Conservation (phyloP, 2,329 filamentous ascomycete species). For the Colletotrichum tropicicola region DNA sequence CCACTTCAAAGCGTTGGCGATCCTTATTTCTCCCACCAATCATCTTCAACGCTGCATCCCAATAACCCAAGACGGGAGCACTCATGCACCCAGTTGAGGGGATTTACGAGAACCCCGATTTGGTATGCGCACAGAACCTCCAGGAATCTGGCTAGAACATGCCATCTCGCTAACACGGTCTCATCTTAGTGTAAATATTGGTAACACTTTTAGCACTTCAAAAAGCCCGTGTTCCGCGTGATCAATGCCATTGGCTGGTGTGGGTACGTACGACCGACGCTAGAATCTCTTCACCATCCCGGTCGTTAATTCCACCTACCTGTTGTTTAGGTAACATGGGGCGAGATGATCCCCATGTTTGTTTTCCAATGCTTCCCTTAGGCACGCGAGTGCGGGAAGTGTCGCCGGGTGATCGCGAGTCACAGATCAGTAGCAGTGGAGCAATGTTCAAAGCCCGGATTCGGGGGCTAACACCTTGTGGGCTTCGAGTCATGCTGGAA, state of each 20-base stretch:
- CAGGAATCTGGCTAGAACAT: background rate
- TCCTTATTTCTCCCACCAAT: slow-evolving; percentile 1
- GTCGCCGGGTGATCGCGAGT: no score
- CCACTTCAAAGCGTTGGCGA: background rate
- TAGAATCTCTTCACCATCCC: background rate
- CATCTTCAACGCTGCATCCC: no score
- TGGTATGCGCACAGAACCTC: background rate
- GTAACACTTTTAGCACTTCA: background rate
- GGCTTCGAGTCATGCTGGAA: background rate
- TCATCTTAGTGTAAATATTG: background rate
- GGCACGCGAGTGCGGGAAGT: no score
- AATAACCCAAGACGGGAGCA: background rate
- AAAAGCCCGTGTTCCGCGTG: background rate
- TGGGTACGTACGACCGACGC: no score
- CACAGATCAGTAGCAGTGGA: no score
- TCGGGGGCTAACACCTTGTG: no score
- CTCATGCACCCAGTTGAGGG: background rate
- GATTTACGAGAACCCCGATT: background rate
- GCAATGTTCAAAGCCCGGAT: no score
- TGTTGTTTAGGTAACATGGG: background rate
- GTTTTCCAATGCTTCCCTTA: background rate
- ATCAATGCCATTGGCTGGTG: background rate
- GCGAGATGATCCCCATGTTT: background rate
- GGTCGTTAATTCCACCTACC: background rate
- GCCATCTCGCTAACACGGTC: background rate